Percentiles rank a stretch among this genome's conserved stretches.
These are phyloP conservation scores for Russula olivacea DNA, from an alignment of 768 basidiomycete species.

Conservation along the genomic window DNA sequence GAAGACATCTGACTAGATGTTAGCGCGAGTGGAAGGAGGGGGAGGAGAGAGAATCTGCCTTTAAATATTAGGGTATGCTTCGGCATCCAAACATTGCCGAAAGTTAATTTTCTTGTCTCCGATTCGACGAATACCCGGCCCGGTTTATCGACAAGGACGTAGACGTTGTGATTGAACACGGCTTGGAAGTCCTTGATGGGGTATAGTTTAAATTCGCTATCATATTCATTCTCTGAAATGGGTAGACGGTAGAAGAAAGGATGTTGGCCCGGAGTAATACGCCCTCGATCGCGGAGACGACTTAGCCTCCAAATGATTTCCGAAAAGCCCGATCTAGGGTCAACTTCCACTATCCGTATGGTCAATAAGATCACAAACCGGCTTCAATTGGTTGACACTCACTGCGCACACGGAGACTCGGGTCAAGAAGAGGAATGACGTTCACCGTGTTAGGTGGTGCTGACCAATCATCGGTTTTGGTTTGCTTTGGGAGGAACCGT, in stretches of 20 bases:
- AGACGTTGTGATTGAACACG: background rate
- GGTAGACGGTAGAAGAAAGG: background rate
- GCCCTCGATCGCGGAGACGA: background rate
- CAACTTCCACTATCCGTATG: background rate
- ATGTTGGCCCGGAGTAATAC: background rate
- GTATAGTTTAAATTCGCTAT: background rate
- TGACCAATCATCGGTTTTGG: background rate
- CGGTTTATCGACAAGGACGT: background rate
- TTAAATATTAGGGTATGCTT: background rate
- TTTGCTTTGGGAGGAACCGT: background rate
- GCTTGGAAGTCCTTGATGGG: background rate
- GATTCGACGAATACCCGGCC: background rate
- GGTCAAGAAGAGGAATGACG: background rate
- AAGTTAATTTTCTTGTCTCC: background rate
- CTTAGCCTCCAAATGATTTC: background rate
- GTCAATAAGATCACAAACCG: background rate
- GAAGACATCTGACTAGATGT: background rate
- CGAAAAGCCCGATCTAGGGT: background rate
- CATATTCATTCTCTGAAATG: background rate
- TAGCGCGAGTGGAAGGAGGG: background rate
- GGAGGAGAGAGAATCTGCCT: background rate
- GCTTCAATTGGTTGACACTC: background rate
- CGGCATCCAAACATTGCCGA: background rate
- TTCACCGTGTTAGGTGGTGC: background rate
- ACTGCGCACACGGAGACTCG: background rate